Conservation (phyloP, 1,284 basidiomycete species). For the Peniophora sp. region DNA sequence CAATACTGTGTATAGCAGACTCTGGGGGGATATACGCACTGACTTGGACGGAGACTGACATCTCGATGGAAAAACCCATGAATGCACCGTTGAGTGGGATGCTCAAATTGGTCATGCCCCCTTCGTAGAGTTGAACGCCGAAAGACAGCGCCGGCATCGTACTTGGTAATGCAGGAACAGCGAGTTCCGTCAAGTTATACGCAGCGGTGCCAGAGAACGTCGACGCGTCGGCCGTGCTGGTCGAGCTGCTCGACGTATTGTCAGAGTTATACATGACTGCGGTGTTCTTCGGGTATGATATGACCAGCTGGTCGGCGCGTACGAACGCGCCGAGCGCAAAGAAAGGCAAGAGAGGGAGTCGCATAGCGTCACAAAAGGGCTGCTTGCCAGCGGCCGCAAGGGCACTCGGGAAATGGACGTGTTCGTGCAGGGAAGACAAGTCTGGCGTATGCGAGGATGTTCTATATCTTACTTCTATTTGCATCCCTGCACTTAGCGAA, state of each 20-base stretch:
- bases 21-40: slow-evolving; percentile 38
- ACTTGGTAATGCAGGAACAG: slow-evolving; percentile 15
- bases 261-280: neutral
- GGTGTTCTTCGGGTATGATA: neutral
- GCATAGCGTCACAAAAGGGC: too few relatives aligned
- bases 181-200: slow-evolving; percentile 14
- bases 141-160: slow-evolving; percentile 16
- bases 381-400: too few relatives aligned
- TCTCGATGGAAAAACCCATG: slow-evolving; percentile 65
- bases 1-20: slow-evolving; percentile 1
- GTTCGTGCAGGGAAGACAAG: too few relatives aligned
- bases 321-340: neutral
- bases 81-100: slow-evolving; percentile 55
- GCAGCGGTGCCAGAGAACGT: slow-evolving; percentile 7
- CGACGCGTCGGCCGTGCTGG: neutral
- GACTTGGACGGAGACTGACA: slow-evolving; percentile 60
- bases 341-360: neutral
- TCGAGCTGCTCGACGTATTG: neutral
- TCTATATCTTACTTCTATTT: too few relatives aligned
- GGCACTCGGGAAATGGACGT: too few relatives aligned
- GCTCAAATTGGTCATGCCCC: slow-evolving; percentile 30
- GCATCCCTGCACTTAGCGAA: too few relatives aligned
- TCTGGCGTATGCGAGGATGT: too few relatives aligned
- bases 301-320: neutral
- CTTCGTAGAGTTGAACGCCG: slow-evolving; percentile 15